Evolutionary conservation across 1,139 yeast species (phyloP).

Genomic region (Magnusiomyces fungicola): DNA sequence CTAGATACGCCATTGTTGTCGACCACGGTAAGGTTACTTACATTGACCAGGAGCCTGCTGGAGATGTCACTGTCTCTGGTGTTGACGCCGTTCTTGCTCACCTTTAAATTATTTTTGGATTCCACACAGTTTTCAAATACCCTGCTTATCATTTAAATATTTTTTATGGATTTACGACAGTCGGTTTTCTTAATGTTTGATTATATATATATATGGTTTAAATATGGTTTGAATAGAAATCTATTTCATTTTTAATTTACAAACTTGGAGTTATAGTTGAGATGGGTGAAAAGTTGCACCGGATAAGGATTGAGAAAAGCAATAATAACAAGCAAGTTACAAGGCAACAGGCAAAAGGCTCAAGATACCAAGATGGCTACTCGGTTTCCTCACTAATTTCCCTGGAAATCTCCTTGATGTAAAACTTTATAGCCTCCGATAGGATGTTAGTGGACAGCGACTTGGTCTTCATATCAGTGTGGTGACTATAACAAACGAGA

Average conservation of each 20-base stretch:
- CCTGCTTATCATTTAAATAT: not conserved
- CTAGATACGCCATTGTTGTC: conserved; percentile 65
- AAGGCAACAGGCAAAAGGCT: no score
- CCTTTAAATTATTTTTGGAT: conserved; percentile 23
- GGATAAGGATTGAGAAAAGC: no score
- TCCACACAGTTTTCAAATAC: not conserved
- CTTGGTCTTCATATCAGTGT: not conserved
- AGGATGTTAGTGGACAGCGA: not conserved
- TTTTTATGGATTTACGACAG: not conserved
- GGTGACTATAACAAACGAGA: not conserved
- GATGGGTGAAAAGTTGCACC: no score
- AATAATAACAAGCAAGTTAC: no score
- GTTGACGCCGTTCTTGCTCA: conserved; percentile 46
- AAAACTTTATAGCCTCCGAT: conserved; percentile 1
- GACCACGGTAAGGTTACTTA: conserved; percentile 58
- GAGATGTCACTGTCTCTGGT: conserved; percentile 57
- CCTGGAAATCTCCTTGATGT: not conserved
- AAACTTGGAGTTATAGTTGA: no score
- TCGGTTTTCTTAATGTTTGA: not conserved
- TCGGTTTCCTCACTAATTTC: not conserved
- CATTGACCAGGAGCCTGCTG: conserved; percentile 56
- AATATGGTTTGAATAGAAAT: not conserved
- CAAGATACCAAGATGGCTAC: no score
- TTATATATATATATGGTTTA: not conserved
- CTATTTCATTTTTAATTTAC: not conserved